Base-by-base conservation (phyloP, 768 basidiomycete genomes). In the Suillus spraguei region DNA sequence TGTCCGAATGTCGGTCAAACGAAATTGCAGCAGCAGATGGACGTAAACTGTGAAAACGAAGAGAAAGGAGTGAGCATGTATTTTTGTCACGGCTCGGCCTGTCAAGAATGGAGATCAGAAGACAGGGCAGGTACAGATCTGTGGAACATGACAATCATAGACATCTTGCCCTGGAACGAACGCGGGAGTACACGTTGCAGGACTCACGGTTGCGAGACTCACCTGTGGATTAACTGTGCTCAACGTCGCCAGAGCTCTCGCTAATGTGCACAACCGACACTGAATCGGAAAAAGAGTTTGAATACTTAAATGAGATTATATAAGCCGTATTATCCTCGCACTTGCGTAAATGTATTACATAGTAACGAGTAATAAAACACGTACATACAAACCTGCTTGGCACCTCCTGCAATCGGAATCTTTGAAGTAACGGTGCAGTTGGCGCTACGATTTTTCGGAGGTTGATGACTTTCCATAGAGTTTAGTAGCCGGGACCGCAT, bases 51-150 rank as follows among this genome's bases (percentile, higher is more conserved):
- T 53, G 20, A n/a, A 53, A 52, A 33, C 4, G 32, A 33, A 53
- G 20, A 53, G 20, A 36, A 53, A 53, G 33, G 33, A n/a, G 20
- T 53, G 1, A 53, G 52, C 35, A 53, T 33, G 11, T 33, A 5
- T 53, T 53, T 53, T 20, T 35, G 20, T 33, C 20, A 33, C 33
- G 11, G 52, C 11, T 33, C 6, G 52, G 33, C 33, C 33, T 53
- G 52, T n/a, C 33, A 53, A 35, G 32, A n/a, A 33, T 53, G 33
- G 13, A 53, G 52, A 53, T 35, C 52, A n/a, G 52, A 53, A 53
- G 32, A 33, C 52, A 53, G 52, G 52, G 20, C 52, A 53, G 52
- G 52, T 32, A 53, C 52, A 35, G 11, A 53, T 53, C 33, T 35
- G 20, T 53, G 33, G 52, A 35, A 53, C 52, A 53, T 53, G 32